A percentile compares a stretch with the other conserved stretches of the same genome.
Conservation (phyloP, 345 rosid species). For the Clarkia xantiana region DNA sequence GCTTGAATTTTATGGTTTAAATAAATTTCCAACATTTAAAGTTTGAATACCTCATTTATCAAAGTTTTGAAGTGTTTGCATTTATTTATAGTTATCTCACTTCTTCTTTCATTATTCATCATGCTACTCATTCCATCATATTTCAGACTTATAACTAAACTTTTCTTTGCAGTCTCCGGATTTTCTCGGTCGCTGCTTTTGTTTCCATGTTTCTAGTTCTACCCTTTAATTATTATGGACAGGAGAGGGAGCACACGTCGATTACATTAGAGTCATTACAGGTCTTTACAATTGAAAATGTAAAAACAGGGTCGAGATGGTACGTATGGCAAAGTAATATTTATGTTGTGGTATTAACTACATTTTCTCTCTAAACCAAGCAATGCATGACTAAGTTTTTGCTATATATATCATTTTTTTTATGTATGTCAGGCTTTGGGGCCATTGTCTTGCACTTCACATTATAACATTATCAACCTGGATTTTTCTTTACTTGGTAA, state of each 20-base stretch:
- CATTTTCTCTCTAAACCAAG: not conserved
- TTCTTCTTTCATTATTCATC: no score
- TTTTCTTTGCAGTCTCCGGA: slow-evolving; percentile 47
- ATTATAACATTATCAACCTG: slow-evolving; percentile 56
- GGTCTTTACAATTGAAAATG: slow-evolving; percentile 68
- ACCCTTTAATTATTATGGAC: slow-evolving; percentile 79
- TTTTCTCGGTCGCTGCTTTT: slow-evolving; percentile 57
- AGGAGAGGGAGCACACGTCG: slow-evolving; percentile 38
- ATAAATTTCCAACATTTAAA: no score
- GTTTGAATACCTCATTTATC: no score
- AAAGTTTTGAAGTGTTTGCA: no score
- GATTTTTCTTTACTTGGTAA: slow-evolving; percentile 75
- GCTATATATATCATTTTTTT: no score
- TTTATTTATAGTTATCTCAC: no score
- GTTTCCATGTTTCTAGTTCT: slow-evolving; percentile 58
- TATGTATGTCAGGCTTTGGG: slow-evolving; percentile 63
- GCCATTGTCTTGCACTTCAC: slow-evolving; percentile 70
- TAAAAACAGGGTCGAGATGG: slow-evolving; percentile 70
- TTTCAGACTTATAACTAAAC: not conserved
- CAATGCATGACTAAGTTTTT: slow-evolving; percentile 3
- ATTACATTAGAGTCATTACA: slow-evolving; percentile 43
- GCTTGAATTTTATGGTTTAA: no score
- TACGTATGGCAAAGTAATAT: slow-evolving; percentile 10
- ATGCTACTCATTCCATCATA: no score
- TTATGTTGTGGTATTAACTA: no score